These are phyloP conservation scores for Suhomyces ambrosiae DNA, from an alignment of 1,139 yeast genomes.

Conservation along the genomic window DNA sequence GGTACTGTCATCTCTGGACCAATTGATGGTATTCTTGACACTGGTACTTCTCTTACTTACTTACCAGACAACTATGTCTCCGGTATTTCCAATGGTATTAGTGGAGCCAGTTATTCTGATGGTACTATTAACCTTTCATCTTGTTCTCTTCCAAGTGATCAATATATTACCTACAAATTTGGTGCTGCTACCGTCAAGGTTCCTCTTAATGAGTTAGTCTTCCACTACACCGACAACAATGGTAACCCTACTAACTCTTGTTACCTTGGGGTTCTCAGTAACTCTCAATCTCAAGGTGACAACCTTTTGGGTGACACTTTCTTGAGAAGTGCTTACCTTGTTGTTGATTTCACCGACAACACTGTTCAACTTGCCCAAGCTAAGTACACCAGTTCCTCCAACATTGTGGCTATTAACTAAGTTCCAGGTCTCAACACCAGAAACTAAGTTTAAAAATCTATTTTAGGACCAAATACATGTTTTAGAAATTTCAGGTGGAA, in stretches of 20 bases:
- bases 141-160: constrained; percentile 5
- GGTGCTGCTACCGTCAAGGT: constrained; percentile 8
- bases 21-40: constrained; percentile 50
- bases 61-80: constrained; percentile 47
- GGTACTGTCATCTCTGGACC: constrained; percentile 3
- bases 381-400: constrained; percentile 9
- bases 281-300: constrained; percentile 1
- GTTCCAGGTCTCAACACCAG: too few species aligned
- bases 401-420: constrained; percentile 5
- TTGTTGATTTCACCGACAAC: constrained; percentile 31
- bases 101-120: constrained; percentile 2
- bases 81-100: constrained; percentile 32
- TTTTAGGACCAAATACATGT: too few species aligned
- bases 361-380: constrained; percentile 29
- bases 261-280: constrained; percentile 5
- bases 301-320: constrained; percentile 32
- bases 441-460: too few species aligned
- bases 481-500: too few species aligned
- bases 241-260: constrained; percentile 4
- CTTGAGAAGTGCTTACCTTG: constrained; percentile 33
- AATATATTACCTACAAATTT: constrained; percentile 6
- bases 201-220: constrained; percentile 12
- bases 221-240: background rate
- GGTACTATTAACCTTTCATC: constrained; percentile 3
- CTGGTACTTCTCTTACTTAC: constrained; percentile 66